phyloP scores from a whole-genome alignment of 148 eudicot species.

The Rhododendron molle region DNA sequence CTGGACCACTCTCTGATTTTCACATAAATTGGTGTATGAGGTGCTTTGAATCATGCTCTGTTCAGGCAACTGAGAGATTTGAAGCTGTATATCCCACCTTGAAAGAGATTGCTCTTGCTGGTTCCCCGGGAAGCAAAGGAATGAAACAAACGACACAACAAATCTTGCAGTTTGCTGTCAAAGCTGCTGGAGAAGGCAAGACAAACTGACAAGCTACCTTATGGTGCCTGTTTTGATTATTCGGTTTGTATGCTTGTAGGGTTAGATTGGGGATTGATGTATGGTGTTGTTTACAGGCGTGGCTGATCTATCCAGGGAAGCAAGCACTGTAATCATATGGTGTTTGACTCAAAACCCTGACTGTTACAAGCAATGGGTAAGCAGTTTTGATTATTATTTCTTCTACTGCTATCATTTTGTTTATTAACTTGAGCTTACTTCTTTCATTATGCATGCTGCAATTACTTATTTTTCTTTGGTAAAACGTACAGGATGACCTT shows the following conservation, averaged over 20 bases:
- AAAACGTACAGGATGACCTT: constrained; percentile 36
- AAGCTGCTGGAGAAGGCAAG: constrained; percentile 50
- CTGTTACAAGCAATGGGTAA: constrained; percentile 64
- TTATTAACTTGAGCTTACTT: neutral
- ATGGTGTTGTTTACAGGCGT: constrained; percentile 28
- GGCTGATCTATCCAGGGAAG: constrained; percentile 45
- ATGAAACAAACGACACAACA: constrained; percentile 53
- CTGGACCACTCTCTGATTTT: neutral
- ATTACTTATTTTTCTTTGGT: neutral
- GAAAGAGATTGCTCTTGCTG: constrained; percentile 57
- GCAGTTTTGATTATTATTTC: neutral
- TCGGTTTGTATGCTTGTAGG: neutral
- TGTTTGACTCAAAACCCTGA: constrained; percentile 52
- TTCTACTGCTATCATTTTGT: neutral
- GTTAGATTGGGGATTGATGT: neutral
- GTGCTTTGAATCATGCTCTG: neutral
- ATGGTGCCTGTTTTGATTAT: neutral
- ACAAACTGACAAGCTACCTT: neutral
- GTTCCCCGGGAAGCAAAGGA: constrained; percentile 49
- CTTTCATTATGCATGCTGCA: neutral
- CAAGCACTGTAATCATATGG: constrained; percentile 43
- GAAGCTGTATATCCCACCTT: constrained; percentile 63
- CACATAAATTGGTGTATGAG: neutral
- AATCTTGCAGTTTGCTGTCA: constrained; percentile 29
- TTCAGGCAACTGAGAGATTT: constrained; percentile 60